phyloP scores from a whole-genome alignment of 2,329 filamentous ascomycete genomes.

The Aquanectria penicillioides region DNA sequence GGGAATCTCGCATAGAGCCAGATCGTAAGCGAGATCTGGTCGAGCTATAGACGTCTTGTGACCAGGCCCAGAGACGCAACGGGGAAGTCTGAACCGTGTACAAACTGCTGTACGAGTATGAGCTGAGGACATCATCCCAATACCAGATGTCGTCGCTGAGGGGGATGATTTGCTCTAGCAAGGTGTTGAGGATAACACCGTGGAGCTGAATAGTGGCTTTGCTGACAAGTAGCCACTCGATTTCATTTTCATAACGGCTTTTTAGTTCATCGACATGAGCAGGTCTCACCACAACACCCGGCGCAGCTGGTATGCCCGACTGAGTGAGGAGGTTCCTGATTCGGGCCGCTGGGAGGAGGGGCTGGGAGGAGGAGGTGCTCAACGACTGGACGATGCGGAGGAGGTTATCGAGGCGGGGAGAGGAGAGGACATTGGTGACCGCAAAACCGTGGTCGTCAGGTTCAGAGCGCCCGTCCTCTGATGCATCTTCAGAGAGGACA shows the following conservation, averaged over 20 bases:
- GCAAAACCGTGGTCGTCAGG: slow-evolving; percentile 47
- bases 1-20: slow-evolving; percentile 42
- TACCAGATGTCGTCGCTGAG: slow-evolving; percentile 92
- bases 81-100: slow-evolving; percentile 91
- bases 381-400: slow-evolving; percentile 76
- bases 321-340: slow-evolving; percentile 72
- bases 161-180: slow-evolving; percentile 85
- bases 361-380: slow-evolving; percentile 72
- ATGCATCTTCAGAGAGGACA: slow-evolving; percentile 51
- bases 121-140: slow-evolving; percentile 89
- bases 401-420: slow-evolving; percentile 68
- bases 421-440: slow-evolving; percentile 56
- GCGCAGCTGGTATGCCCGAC: slow-evolving; percentile 63
- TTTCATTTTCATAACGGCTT: slow-evolving; percentile 74
- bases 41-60: slow-evolving; percentile 75
- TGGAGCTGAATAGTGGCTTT: slow-evolving; percentile 95
- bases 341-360: slow-evolving; percentile 67
- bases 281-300: slow-evolving; percentile 44
- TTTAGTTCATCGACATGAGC: slow-evolving; percentile 44
- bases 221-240: slow-evolving; percentile 90
- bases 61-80: slow-evolving; percentile 76
- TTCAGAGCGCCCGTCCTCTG: slow-evolving; percentile 53
- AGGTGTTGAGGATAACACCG: slow-evolving; percentile 78
- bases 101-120: slow-evolving; percentile 79
- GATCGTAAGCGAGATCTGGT: slow-evolving; percentile 58